A percentile compares a stretch with the other conserved stretches of the same genome.
Conservation (phyloP, 1,284 basidiomycete species). For the Ustilago cynodontis region DNA sequence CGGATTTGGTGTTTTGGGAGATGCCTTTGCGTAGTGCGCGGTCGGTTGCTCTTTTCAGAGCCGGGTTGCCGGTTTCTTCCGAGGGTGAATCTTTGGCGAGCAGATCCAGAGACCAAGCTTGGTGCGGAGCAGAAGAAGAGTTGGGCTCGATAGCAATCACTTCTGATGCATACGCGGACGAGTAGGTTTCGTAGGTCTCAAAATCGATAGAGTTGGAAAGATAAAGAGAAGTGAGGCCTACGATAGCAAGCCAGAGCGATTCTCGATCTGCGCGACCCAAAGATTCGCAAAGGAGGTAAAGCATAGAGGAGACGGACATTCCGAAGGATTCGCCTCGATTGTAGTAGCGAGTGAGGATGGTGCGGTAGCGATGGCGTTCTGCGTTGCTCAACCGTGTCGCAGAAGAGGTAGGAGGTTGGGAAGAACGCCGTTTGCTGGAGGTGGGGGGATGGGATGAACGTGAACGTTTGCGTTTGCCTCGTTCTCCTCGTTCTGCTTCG, state of each 20-base stretch:
- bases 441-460: conserved; percentile 12
- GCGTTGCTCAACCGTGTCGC: conserved; percentile 32
- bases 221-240: conserved; percentile 94
- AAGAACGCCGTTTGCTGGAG: conserved; percentile 7
- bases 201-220: conserved; percentile 87
- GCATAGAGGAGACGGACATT: conserved; percentile 87
- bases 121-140: not conserved
- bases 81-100: not conserved
- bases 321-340: conserved; percentile 86
- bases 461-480: conserved; percentile 55
- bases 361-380: conserved; percentile 56
- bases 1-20: conserved; percentile 31
- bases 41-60: not conserved
- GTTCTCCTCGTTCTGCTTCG: conserved; percentile 63
- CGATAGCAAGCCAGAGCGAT: conserved; percentile 90
- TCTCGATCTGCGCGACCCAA: conserved; percentile 93
- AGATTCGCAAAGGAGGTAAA: conserved; percentile 89
- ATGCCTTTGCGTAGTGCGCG: conserved; percentile 18
- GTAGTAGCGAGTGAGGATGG: conserved; percentile 76
- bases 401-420: conserved; percentile 1
- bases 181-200: conserved; percentile 79
- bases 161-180: conserved; percentile 59
- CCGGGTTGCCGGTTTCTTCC: not conserved
- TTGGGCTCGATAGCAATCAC: conserved; percentile 56
- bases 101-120: conserved; percentile 46